These are phyloP conservation scores for Triangularia verruculosa DNA, from an alignment of 2,329 filamentous ascomycete species.

Conservation along the genomic window DNA sequence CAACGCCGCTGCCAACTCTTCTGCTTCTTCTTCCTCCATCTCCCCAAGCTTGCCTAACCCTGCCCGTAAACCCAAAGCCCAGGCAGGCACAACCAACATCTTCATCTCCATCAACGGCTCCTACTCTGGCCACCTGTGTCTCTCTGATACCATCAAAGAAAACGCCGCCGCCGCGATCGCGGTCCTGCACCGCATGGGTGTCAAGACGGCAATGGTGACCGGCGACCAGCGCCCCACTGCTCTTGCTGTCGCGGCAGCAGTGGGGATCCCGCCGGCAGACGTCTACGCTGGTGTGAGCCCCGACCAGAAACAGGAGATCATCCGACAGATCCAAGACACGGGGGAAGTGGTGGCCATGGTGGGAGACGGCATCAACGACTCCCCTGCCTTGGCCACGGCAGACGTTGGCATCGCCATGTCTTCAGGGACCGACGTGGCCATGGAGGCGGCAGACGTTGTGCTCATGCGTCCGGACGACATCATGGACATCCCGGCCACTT, in stretches of 20 bases:
- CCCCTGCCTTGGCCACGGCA: conserved; percentile 87
- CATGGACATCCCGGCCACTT: conserved; percentile 84
- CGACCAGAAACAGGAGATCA: conserved; percentile 84
- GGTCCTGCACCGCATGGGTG: conserved; percentile 78
- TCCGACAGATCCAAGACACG: conserved; percentile 69
- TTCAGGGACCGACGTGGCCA: conserved; percentile 91
- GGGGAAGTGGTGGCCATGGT: conserved; percentile 87
- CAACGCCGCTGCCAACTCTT: conserved; percentile 39
- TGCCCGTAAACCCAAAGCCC: conserved; percentile 15
- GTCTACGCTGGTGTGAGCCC: conserved; percentile 88
- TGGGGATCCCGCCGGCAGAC: conserved; percentile 73
- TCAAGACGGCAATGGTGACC: conserved; percentile 88
- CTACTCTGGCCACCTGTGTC: conserved; percentile 78
- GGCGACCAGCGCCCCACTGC: conserved; percentile 87
- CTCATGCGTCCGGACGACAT: conserved; percentile 91
- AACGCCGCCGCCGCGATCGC: conserved; percentile 77
- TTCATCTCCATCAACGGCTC: conserved; percentile 81
- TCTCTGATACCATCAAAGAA: conserved; percentile 88
- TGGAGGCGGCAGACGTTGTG: conserved; percentile 95
- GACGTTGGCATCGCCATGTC: conserved; percentile 91
- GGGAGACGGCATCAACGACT: conserved; percentile 97
- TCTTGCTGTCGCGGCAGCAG: conserved; percentile 73
- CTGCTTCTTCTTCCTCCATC: conserved; percentile 6
- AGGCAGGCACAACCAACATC: conserved; percentile 80
- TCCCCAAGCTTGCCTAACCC: conserved; percentile 37